Evolutionary conservation across 2,329 filamentous ascomycete genomes (phyloP).

Genomic region (Iodosphaeria phyllophila): DNA sequence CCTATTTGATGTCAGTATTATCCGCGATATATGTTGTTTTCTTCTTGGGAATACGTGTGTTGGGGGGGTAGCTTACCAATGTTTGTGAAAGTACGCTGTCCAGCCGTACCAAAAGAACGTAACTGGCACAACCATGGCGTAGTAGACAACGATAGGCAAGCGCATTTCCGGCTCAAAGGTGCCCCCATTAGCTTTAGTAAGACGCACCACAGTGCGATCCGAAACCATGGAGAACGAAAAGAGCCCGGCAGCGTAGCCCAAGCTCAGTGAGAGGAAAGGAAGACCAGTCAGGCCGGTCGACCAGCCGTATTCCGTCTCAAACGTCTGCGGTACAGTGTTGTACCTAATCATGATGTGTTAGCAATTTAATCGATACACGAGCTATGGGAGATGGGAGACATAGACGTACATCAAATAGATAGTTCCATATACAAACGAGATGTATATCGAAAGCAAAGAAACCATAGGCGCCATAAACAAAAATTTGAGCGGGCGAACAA

Average conservation of each 20-base stretch:
- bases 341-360: too few relatives aligned
- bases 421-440: constrained; percentile 30
- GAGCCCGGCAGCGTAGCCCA: constrained; percentile 22
- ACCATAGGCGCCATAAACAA: constrained; percentile 28
- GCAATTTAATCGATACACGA: too few relatives aligned
- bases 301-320: constrained; percentile 27
- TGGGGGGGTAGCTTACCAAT: not conserved
- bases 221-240: constrained; percentile 21
- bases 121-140: constrained; percentile 8
- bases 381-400: too few relatives aligned
- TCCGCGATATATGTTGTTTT: not conserved
- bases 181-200: constrained; percentile 22
- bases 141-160: constrained; percentile 10
- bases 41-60: not conserved
- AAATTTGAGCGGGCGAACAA: constrained; percentile 32
- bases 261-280: constrained; percentile 26
- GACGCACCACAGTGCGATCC: constrained; percentile 23
- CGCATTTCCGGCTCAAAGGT: constrained; percentile 13
- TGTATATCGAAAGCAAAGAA: constrained; percentile 25
- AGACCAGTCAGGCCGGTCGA: constrained; percentile 25
- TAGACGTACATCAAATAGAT: constrained; percentile 35
- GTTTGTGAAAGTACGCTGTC: not conserved
- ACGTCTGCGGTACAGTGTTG: constrained; percentile 32
- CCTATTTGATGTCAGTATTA: constrained; percentile 6
- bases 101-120: constrained; percentile 16